Conservation (phyloP, 768 basidiomycete species). For the Auriscalpium vulgare region DNA sequence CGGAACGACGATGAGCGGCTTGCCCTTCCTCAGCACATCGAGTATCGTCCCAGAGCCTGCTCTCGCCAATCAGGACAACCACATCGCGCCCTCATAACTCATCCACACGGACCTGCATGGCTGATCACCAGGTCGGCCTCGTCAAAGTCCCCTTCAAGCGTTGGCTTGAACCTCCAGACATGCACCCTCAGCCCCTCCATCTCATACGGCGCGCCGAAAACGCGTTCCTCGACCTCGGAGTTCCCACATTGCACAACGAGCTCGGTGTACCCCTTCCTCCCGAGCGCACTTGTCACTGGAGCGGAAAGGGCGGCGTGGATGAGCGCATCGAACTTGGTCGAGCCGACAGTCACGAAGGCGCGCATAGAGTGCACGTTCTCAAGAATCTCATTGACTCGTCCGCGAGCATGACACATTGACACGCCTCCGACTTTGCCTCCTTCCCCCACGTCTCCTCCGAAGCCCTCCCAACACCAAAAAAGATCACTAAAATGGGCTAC, state of each 20-base stretch:
- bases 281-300: slow-evolving; percentile 49
- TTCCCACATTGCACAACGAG: slow-evolving; percentile 78
- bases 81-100: neutral
- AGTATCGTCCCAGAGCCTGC: slow-evolving; percentile 92
- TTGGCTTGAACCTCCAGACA: slow-evolving; percentile 67
- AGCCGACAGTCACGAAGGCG: slow-evolving; percentile 82
- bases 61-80: neutral
- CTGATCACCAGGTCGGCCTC: slow-evolving; percentile 77
- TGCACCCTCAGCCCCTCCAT: slow-evolving; percentile 46
- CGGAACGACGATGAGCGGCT: slow-evolving; percentile 80
- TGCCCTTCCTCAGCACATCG: slow-evolving; percentile 68
- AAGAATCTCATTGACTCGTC: neutral
- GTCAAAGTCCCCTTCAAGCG: slow-evolving; percentile 56
- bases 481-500: slow-evolving; percentile 56
- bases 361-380: slow-evolving; percentile 17
- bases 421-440: neutral
- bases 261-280: slow-evolving; percentile 43
- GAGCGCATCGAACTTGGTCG: slow-evolving; percentile 77
- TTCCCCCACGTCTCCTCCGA: slow-evolving; percentile 1
- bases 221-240: slow-evolving; percentile 38
- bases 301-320: slow-evolving; percentile 51
- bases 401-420: neutral
- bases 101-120: slow-evolving; percentile 70
- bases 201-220: slow-evolving; percentile 10
- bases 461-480: neutral